Evolutionary conservation across 495 filamentous ascomycete genomes (phyloP), one percentile per base, ranked within the genome.

Genomic region (Pyronema omphalodes): DNA sequence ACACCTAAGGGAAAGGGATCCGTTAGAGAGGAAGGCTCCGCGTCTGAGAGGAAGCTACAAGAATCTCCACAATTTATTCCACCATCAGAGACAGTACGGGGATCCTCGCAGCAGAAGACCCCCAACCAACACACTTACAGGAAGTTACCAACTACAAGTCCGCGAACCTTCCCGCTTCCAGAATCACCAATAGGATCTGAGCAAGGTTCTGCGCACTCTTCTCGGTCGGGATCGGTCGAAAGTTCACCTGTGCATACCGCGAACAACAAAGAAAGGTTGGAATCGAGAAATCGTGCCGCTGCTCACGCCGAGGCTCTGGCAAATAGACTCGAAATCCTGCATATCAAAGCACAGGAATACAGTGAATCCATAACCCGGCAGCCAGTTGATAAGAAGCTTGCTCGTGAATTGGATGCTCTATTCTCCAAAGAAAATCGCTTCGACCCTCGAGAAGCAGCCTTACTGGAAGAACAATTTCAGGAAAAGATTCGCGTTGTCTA

Each of bases 361-460:
- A 63, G 60, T 0, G 58, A 64, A 35, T 57, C 61, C 3, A 58
- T 61, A 17, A 57, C 59, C 39, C 53, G 60, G 18, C 57, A 23
- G n/a, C 45, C 55, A 14, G 47, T 44, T 7, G 54, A 62, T 18
- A 54, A 51, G 35, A 55, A 41, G 36, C 37, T 56, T 23, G 55
- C 53, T 23, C 60, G 53, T 12, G 61, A 63, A 14, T 58, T 64
- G 52, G 63, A 49, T 1, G 48, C 57, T 7, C 17, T 64, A 29
- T 64, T 65, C 41, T 50, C 58, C 9, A 56, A 64, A 37, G 54
- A 64, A 37, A 63, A 62, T 29, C 53, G 61, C 7, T 64, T 64
- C 37, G 51, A 64, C 37, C 54, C 61, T 4, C 37, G 55, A 35
- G 60, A 64, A 54, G 61, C 61, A 6, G 60, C 60, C 5, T 40